These are phyloP conservation scores for Trypanosoma scelopori DNA, from an alignment of 208 protist genomes.

Conservation along the genomic window DNA sequence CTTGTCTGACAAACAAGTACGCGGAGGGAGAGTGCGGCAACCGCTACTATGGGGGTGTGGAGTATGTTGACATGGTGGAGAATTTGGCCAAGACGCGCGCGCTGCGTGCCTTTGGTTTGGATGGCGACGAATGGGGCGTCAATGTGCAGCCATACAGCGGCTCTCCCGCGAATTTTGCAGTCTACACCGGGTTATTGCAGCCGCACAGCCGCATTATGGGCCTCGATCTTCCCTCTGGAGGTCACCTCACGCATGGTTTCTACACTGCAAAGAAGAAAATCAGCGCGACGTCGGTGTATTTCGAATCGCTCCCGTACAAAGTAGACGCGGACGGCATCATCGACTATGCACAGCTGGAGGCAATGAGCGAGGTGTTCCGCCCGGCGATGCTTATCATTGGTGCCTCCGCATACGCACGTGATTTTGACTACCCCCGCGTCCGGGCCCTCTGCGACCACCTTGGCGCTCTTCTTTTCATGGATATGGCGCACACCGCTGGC, in stretches of 20 bases:
- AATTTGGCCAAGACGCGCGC: conserved; percentile 90
- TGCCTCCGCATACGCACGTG: conserved; percentile 96
- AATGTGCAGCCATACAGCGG: conserved; percentile 99
- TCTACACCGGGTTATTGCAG: conserved; percentile 95
- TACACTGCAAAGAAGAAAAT: conserved; percentile 96
- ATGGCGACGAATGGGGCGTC: conserved; percentile 96
- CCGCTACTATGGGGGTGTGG: conserved; percentile 98
- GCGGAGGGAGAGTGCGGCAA: conserved; percentile 97
- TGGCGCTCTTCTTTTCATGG: conserved; percentile 94
- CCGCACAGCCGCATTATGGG: conserved; percentile 99
- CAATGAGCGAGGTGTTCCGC: conserved; percentile 89
- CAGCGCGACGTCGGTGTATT: conserved; percentile 97
- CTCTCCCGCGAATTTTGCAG: conserved; percentile 98
- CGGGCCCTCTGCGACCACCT: conserved; percentile 84
- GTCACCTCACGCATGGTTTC: conserved; percentile 98
- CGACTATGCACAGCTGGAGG: conserved; percentile 95
- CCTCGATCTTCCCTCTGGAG: conserved; percentile 87
- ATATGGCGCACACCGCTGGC: conserved; percentile 98
- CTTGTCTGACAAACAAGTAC: conserved; percentile 99
- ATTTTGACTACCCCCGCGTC: conserved; percentile 96
- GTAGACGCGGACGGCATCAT: conserved; percentile 93
- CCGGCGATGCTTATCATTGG: conserved; percentile 97
- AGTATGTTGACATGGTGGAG: conserved; percentile 98
- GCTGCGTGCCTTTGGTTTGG: conserved; percentile 93
- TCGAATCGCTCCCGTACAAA: conserved; percentile 97